Evolutionary conservation across 495 filamentous ascomycete genomes (phyloP).

Genomic region (Penicillium nucicola): DNA sequence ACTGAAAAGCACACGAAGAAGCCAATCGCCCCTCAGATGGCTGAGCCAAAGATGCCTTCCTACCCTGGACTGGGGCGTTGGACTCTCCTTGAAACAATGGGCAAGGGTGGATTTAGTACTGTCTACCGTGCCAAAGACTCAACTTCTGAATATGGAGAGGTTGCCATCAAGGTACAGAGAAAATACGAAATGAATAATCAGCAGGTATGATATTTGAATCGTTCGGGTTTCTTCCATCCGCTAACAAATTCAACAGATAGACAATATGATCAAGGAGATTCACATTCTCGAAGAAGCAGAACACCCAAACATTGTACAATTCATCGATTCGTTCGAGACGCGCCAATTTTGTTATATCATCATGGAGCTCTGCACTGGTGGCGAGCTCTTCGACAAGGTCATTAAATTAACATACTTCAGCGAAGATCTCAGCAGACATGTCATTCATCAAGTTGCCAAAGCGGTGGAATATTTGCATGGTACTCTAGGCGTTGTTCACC

Average conservation of each 20-base stretch:
- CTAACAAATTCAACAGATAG: constrained; percentile 52
- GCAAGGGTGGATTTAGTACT: constrained; percentile 95
- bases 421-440: constrained; percentile 80
- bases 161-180: constrained; percentile 12
- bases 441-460: constrained; percentile 81
- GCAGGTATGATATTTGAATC: constrained; percentile 1
- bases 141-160: not conserved
- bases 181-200: constrained; percentile 13
- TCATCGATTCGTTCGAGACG: constrained; percentile 82
- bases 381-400: constrained; percentile 90
- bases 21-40: not conserved
- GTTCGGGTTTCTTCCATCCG: not conserved
- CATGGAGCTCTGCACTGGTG: constrained; percentile 80
- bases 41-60: constrained; percentile 2
- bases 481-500: constrained; percentile 79
- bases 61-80: constrained; percentile 67
- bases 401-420: constrained; percentile 90
- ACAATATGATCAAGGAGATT: constrained; percentile 87
- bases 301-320: constrained; percentile 80
- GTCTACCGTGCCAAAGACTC: constrained; percentile 61
- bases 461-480: constrained; percentile 84
- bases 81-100: constrained; percentile 89
- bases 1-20: too few species aligned
- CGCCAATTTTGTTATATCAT: constrained; percentile 86
- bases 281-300: constrained; percentile 88